phyloP scores from a whole-genome alignment of 495 filamentous ascomycete species.

The Rostrohypoxylon terebratum region DNA sequence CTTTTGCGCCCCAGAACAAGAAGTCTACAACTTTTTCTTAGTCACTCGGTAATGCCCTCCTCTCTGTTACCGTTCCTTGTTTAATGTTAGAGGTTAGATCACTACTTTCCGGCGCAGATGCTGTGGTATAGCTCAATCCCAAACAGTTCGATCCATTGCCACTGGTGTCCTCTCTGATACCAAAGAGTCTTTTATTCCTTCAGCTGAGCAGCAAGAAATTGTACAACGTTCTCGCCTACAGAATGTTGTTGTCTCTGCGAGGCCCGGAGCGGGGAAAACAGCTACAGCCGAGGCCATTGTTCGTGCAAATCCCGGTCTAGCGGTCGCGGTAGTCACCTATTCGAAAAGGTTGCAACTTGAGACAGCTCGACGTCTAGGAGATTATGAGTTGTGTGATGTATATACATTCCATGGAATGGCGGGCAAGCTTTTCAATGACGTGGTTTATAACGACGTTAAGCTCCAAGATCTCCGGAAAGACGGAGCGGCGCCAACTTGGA shows the following conservation, averaged over 20 bases:
- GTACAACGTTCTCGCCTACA: conserved; percentile 3
- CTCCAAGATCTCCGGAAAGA: not conserved
- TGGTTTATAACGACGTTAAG: not conserved
- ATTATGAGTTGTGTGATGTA: conserved; percentile 4
- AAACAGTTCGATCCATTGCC: not conserved
- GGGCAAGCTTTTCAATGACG: not conserved
- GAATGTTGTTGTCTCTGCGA: conserved; percentile 13
- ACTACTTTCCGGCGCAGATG: not conserved
- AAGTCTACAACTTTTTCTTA: not conserved
- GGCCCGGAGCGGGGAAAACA: conserved; percentile 13
- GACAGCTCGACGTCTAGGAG: conserved; percentile 3
- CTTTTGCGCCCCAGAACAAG: not conserved
- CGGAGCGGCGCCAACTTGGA: not conserved
- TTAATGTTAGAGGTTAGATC: not conserved
- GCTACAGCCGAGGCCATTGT: conserved; percentile 12
- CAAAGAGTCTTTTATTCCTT: not conserved
- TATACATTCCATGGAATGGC: conserved; percentile 10
- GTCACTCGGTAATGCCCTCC: not conserved
- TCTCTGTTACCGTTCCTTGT: not conserved
- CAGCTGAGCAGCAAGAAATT: conserved; percentile 1
- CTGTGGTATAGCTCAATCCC: not conserved
- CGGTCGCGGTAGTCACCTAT: conserved; percentile 3
- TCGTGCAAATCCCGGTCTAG: not conserved
- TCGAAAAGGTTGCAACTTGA: conserved; percentile 12
- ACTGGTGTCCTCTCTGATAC: not conserved